These are phyloP conservation scores for Lactarius vividus DNA, from an alignment of 768 basidiomycete species.

Conservation along the genomic window DNA sequence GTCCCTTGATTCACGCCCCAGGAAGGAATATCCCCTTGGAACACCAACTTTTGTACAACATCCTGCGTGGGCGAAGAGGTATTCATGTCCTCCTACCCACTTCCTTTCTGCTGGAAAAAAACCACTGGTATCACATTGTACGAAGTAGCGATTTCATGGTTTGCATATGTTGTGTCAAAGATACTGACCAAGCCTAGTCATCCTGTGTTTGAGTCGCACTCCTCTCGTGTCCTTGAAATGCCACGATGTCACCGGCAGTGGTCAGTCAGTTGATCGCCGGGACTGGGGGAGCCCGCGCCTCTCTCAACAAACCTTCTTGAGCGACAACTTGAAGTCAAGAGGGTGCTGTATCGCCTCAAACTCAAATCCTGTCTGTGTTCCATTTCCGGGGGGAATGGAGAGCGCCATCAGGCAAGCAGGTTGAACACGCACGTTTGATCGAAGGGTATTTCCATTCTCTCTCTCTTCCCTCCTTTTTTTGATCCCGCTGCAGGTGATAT, in stretches of 20 bases:
- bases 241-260: not conserved
- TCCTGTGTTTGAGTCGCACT: not conserved
- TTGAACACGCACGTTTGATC: not conserved
- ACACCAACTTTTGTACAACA: not conserved
- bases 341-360: not conserved
- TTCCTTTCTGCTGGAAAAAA: not conserved
- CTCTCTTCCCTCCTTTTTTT: not conserved
- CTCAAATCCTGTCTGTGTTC: not conserved
- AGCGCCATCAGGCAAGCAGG: not conserved
- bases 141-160: not conserved
- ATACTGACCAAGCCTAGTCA: not conserved
- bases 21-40: not conserved
- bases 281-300: not conserved
- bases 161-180: not conserved
- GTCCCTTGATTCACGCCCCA: conserved; percentile 32
- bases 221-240: not conserved
- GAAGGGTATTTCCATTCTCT: not conserved
- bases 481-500: not conserved
- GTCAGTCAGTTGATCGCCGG: not conserved
- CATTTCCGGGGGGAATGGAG: not conserved
- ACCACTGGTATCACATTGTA: not conserved
- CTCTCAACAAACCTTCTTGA: not conserved
- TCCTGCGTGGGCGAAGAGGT: not conserved
- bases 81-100: not conserved
- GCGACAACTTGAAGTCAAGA: not conserved